phyloP scores from a whole-genome alignment of 345 rosid genomes.

The Euphorbia pulcherrima region DNA sequence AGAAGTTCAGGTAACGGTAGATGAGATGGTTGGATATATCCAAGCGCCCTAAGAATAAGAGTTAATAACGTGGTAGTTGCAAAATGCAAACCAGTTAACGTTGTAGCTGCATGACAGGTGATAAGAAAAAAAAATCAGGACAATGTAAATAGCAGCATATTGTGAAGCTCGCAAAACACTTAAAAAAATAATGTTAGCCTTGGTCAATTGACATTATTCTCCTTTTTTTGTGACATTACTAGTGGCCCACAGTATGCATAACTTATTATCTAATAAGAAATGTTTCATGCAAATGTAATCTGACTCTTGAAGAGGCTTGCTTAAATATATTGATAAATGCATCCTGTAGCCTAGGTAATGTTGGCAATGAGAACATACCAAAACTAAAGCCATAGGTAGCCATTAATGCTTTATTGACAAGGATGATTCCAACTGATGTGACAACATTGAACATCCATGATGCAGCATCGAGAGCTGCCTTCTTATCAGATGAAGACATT shows the following conservation, averaged over 20 bases:
- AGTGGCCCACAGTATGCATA: not conserved
- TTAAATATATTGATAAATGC: too few species aligned
- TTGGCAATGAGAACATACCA: constrained; percentile 41
- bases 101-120: constrained; percentile 67
- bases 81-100: constrained; percentile 96
- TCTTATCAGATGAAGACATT: constrained; percentile 66
- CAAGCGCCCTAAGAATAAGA: constrained; percentile 65
- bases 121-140: constrained; percentile 26
- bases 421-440: constrained; percentile 94
- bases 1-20: constrained; percentile 72
- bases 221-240: not conserved
- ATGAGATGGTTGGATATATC: constrained; percentile 77
- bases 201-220: not conserved
- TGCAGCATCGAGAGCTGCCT: constrained; percentile 76
- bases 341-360: too few species aligned
- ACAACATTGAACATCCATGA: constrained; percentile 98
- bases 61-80: constrained; percentile 87
- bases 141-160: not conserved
- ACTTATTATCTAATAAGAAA: not conserved
- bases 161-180: constrained; percentile 1
- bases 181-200: not conserved
- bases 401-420: constrained; percentile 95
- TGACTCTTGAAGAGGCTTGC: not conserved
- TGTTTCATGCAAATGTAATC: not conserved
- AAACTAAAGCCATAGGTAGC: constrained; percentile 88